Evolutionary conservation across 2,329 filamentous ascomycete species (phyloP).

Genomic region (Fusarium setosum): DNA sequence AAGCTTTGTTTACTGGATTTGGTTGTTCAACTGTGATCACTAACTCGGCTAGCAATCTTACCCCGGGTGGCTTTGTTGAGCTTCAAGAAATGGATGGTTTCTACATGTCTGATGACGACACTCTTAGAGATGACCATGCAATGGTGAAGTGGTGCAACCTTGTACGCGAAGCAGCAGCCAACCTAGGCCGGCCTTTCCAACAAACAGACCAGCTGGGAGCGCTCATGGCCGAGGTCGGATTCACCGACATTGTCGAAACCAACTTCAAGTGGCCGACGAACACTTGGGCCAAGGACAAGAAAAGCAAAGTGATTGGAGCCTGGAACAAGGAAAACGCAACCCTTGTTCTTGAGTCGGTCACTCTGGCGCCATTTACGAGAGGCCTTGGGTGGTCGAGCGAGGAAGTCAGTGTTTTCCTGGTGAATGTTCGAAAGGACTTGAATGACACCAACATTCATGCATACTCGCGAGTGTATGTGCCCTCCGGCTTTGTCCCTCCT

Average conservation of each 20-base stretch:
- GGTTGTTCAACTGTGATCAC: not conserved
- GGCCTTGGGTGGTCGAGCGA: not conserved
- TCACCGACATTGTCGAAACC: not conserved
- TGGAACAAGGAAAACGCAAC: slow-evolving; percentile 2
- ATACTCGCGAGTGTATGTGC: not conserved
- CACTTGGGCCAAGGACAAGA: not conserved
- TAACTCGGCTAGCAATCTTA: not conserved
- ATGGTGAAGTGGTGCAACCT: not conserved
- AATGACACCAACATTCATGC: not conserved
- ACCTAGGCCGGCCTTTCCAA: not conserved
- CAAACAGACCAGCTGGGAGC: not conserved
- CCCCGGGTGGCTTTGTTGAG: not conserved
- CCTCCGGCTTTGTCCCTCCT: not conserved
- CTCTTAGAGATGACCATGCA: not conserved
- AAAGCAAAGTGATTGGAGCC: not conserved
- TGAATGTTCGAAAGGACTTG: not conserved
- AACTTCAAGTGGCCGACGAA: not conserved
- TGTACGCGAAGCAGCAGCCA: not conserved
- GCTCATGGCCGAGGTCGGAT: not conserved
- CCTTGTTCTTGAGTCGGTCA: not conserved
- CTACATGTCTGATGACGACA: not conserved
- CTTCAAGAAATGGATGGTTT: not conserved
- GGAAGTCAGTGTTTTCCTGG: not conserved
- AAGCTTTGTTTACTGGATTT: not conserved
- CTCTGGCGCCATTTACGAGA: not conserved